These are phyloP conservation scores for Acephala macrosclerotiorum DNA, from an alignment of 2,329 filamentous ascomycete species.

Conservation along the genomic window DNA sequence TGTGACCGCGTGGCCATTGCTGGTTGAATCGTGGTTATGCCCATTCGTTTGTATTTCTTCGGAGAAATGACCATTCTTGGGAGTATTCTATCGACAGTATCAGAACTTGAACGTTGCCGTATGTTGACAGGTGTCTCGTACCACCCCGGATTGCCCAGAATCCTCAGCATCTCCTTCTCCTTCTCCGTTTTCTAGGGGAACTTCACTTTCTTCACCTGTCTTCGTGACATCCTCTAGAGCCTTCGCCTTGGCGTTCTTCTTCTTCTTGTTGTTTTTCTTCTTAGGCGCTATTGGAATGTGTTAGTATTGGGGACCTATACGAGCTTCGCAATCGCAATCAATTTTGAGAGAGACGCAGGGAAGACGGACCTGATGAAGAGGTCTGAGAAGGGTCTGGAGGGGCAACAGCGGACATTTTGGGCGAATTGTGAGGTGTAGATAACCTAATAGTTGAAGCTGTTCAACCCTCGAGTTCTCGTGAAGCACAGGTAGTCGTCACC, in stretches of 20 bases:
- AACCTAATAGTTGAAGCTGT: constrained; percentile 3
- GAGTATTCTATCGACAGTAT: constrained; percentile 40
- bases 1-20: constrained; percentile 37
- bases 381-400: constrained; percentile 40
- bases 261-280: constrained; percentile 66
- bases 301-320: constrained; percentile 35
- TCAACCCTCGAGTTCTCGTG: background rate
- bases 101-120: constrained; percentile 33
- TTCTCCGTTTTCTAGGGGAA: constrained; percentile 49
- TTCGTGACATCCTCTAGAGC: background rate
- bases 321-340: constrained; percentile 14
- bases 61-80: constrained; percentile 37
- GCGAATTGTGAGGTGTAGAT: constrained; percentile 7
- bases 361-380: constrained; percentile 42
- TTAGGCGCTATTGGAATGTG: constrained; percentile 49
- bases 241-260: constrained; percentile 52
- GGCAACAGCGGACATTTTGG: constrained; percentile 44
- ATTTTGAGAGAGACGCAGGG: constrained; percentile 2
- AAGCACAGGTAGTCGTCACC: constrained; percentile 1
- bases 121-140: constrained; percentile 44
- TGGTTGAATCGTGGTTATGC: constrained; percentile 33
- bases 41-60: constrained; percentile 40
- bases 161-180: constrained; percentile 53
- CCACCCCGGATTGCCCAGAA: constrained; percentile 39
- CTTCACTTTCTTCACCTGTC: constrained; percentile 43